Percentiles rank a stretch among this genome's conserved stretches.
phyloP scores from a whole-genome alignment of 805 yeast species.

The Yueomyces sinensis region DNA sequence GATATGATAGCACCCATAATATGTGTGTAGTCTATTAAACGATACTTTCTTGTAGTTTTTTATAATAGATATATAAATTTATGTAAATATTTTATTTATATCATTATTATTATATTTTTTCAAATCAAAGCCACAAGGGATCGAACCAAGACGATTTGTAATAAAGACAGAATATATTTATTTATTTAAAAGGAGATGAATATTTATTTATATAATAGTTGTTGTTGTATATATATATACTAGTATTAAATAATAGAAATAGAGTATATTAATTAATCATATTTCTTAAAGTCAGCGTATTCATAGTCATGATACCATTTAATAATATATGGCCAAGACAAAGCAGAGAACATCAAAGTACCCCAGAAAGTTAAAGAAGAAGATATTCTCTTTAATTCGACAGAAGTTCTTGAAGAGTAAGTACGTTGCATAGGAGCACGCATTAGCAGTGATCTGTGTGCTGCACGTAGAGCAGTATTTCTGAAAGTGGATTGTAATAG shows the following conservation, averaged over 20 bases:
- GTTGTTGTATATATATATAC: too few species aligned
- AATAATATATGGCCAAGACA: slow-evolving; percentile 20
- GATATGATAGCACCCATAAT: slow-evolving; percentile 66
- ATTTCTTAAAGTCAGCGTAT: not conserved
- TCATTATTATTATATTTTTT: too few species aligned
- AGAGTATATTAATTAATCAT: not conserved
- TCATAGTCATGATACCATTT: not conserved
- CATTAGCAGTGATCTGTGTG: too few species aligned
- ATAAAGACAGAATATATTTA: too few species aligned
- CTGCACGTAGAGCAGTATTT: slow-evolving; percentile 1
- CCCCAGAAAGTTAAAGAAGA: slow-evolving; percentile 12
- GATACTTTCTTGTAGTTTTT: too few species aligned
- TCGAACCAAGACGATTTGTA: too few species aligned
- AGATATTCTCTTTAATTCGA: slow-evolving; percentile 15
- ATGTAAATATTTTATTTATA: too few species aligned
- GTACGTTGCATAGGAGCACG: too few species aligned
- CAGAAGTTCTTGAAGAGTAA: slow-evolving; percentile 10
- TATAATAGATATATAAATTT: too few species aligned
- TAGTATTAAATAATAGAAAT: not conserved
- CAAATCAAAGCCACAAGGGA: too few species aligned
- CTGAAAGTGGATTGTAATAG: not conserved
- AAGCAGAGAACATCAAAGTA: slow-evolving; percentile 5
- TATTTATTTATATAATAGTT: too few species aligned
- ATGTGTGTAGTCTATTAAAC: not conserved
- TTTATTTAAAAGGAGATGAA: too few species aligned